Percentiles rank a stretch among this genome's conserved stretches.
phyloP scores from a whole-genome alignment of 2,329 filamentous ascomycete genomes.

The Phaeophleospora eucalypticola region DNA sequence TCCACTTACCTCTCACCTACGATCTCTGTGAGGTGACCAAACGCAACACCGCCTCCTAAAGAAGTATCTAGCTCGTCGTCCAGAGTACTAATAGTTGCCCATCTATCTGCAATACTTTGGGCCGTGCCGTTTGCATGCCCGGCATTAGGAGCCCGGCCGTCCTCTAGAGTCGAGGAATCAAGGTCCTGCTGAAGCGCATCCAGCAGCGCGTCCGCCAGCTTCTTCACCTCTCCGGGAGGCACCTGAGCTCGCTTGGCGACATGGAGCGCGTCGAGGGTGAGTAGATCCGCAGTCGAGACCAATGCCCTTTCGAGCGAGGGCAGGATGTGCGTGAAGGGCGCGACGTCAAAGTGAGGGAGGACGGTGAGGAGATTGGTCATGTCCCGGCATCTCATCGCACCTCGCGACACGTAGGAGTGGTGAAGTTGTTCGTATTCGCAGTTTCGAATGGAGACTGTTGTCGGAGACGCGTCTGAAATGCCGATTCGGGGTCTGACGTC shows the following conservation, averaged over 20 bases:
- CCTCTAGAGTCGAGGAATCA: not conserved
- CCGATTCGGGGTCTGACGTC: not conserved
- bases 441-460: no score
- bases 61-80: constrained; percentile 66
- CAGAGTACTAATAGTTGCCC: constrained; percentile 71
- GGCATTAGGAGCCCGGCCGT: not conserved
- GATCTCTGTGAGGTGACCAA: constrained; percentile 80
- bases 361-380: constrained; percentile 86
- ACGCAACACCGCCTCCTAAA: constrained; percentile 74
- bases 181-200: constrained; percentile 53
- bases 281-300: constrained; percentile 76
- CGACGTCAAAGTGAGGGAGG: constrained; percentile 72
- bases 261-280: constrained; percentile 76
- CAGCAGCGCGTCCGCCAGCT: constrained; percentile 66
- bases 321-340: constrained; percentile 68
- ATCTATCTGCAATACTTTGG: constrained; percentile 41
- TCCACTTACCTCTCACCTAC: constrained; percentile 72
- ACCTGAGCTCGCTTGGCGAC: constrained; percentile 82
- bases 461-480: not conserved
- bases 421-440: no score
- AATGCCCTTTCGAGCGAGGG: constrained; percentile 73
- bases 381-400: constrained; percentile 25
- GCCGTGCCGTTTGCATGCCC: constrained; percentile 27
- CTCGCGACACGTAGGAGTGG: not conserved
- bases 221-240: constrained; percentile 74